These are phyloP conservation scores for Xylaria sp. DNA, from an alignment of 2,329 filamentous ascomycete genomes.

Conservation along the genomic window DNA sequence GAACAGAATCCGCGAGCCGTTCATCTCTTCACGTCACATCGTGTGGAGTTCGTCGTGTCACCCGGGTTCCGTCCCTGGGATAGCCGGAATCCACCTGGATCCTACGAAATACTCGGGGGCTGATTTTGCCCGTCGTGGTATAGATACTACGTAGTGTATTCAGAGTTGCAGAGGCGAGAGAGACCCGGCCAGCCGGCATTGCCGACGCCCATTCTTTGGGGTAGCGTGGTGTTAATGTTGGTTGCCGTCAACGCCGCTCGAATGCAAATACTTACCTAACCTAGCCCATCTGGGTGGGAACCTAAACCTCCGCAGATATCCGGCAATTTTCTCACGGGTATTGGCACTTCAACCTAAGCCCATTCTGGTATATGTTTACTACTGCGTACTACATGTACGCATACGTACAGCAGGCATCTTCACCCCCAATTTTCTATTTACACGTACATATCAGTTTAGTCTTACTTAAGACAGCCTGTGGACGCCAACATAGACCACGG, in stretches of 20 bases:
- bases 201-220: conserved; percentile 8
- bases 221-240: too few relatives aligned
- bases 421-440: too few relatives aligned
- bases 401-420: too few relatives aligned
- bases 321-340: too few relatives aligned
- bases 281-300: neutral
- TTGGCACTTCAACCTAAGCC: neutral
- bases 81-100: neutral
- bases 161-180: neutral
- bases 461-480: too few relatives aligned
- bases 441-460: too few relatives aligned
- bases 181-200: conserved; percentile 20
- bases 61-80: neutral
- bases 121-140: conserved; percentile 11
- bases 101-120: neutral
- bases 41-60: neutral
- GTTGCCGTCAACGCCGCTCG: neutral
- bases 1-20: neutral
- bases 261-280: conserved; percentile 9
- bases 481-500: too few relatives aligned
- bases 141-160: too few relatives aligned
- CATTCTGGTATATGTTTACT: too few relatives aligned
- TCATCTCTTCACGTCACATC: conserved; percentile 3
- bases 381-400: too few relatives aligned
- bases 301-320: too few relatives aligned